Conservation (phyloP, 2,329 filamentous ascomycete genomes). For the Colletotrichum musae region DNA sequence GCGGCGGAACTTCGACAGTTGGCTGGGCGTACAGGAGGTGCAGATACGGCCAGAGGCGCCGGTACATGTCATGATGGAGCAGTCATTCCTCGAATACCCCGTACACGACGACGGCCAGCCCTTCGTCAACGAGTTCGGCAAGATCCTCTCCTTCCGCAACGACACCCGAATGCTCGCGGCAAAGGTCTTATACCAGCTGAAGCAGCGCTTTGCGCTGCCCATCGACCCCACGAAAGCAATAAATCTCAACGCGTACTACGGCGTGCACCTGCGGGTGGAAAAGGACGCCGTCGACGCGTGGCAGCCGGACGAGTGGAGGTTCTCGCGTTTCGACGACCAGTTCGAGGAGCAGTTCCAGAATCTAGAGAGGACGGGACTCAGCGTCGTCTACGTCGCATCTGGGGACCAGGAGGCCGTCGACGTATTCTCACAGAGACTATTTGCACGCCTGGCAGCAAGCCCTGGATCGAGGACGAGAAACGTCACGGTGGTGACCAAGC, state of each 20-base stretch:
- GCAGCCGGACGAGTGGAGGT: slow-evolving; percentile 49
- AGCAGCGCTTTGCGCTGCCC: slow-evolving; percentile 41
- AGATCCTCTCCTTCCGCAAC: slow-evolving; percentile 50
- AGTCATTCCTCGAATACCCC: slow-evolving; percentile 56
- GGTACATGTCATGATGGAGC: slow-evolving; percentile 49
- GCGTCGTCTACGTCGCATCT: slow-evolving; percentile 49
- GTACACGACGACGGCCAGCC: slow-evolving; percentile 51
- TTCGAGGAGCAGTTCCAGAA: slow-evolving; percentile 49
- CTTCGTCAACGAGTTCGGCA: slow-evolving; percentile 52
- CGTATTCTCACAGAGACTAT: slow-evolving; percentile 44
- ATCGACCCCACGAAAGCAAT: slow-evolving; percentile 47
- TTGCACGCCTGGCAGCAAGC: neutral
- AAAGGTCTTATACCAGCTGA: slow-evolving; percentile 45
- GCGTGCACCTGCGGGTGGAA: slow-evolving; percentile 51
- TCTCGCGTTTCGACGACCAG: slow-evolving; percentile 49
- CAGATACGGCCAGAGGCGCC: slow-evolving; percentile 33
- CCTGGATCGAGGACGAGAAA: slow-evolving; percentile 20
- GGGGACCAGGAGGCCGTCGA: slow-evolving; percentile 49
- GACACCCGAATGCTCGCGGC: slow-evolving; percentile 50
- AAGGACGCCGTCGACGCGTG: slow-evolving; percentile 50
- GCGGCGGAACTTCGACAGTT: slow-evolving; percentile 48
- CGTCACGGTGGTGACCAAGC: slow-evolving; percentile 50
- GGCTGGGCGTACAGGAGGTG: slow-evolving; percentile 46
- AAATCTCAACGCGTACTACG: slow-evolving; percentile 47
- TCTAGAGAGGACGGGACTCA: slow-evolving; percentile 44